These are phyloP conservation scores for Sugiyamaella valdiviana DNA, from an alignment of 805 yeast genomes.

Conservation along the genomic window DNA sequence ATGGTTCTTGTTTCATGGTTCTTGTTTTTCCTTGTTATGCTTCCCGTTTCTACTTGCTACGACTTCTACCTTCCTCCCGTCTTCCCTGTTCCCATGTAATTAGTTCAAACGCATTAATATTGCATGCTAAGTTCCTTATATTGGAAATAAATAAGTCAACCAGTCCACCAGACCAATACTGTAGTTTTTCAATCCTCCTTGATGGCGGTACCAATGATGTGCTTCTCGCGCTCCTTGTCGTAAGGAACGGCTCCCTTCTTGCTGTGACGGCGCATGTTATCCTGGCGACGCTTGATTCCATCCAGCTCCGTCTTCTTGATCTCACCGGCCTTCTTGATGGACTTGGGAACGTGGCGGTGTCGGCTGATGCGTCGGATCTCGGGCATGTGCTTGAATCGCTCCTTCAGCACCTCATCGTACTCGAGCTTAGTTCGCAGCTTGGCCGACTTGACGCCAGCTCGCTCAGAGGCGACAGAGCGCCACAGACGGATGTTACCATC, in stretches of 20 bases:
- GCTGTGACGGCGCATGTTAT: slow-evolving; percentile 73
- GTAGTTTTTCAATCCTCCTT: slow-evolving; percentile 13
- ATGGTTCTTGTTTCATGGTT: background rate
- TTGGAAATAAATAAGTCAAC: background rate
- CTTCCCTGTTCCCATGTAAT: background rate
- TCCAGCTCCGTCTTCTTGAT: slow-evolving; percentile 70
- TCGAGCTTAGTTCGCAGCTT: slow-evolving; percentile 78
- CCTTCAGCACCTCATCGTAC: slow-evolving; percentile 86
- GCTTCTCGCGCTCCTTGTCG: slow-evolving; percentile 74
- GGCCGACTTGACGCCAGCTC: slow-evolving; percentile 74
- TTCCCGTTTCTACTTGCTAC: background rate
- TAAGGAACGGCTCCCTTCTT: slow-evolving; percentile 40
- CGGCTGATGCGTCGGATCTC: slow-evolving; percentile 83
- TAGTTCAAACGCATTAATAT: background rate
- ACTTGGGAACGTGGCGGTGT: slow-evolving; percentile 87
- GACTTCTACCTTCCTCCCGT: background rate
- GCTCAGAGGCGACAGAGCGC: slow-evolving; percentile 82
- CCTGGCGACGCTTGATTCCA: slow-evolving; percentile 73
- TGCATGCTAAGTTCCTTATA: background rate
- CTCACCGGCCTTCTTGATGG: slow-evolving; percentile 82
- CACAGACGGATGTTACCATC: slow-evolving; percentile 93
- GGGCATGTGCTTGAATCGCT: slow-evolving; percentile 92
- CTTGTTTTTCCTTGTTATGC: background rate
- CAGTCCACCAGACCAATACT: background rate
- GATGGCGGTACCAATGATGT: slow-evolving; percentile 71